Evolutionary conservation across 1,284 basidiomycete species (phyloP), one percentile per base, ranked within the genome.

Genomic region (Sporisorium graminicola): DNA sequence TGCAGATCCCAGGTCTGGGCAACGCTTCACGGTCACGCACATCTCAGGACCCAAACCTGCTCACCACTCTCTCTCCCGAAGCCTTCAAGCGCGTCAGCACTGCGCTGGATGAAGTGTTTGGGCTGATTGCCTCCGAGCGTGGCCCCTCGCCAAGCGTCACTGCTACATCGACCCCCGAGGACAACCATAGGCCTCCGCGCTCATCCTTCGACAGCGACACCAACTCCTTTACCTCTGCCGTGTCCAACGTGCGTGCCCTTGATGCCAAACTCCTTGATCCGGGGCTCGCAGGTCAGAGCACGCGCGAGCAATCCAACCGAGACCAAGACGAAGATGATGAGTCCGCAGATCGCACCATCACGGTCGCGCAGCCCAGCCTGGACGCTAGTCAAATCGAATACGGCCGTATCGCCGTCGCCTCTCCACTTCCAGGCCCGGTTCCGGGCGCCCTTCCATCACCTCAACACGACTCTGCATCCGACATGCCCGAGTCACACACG

Each of bases 81-180:
- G 78, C 80, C 13, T 82, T 82, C 71, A 72, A 77, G 33, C 71
- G 81, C 49, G 79, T 83, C 66, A 82, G 80, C 60, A 82, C 78
- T 2, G 81, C 81, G 0, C 68, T 83, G 9, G 77, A 81, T 26
- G 81, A 83, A 51, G 79, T 83, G 6, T 82, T 77, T 40, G 77
- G 67, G 16, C 63, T 78, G 35, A 75, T 82, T n/a, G 65, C 78
- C 22, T 58, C 58, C 13, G 65, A 76, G 42, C 60, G 58, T 26
- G 56, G 46, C 27, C 40, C 58, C 3, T 61, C 68, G 16, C 49
- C 62, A 3, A 55, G 18, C 9, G 20, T 26, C 9, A 33, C 18
- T 44, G 27, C 50, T 13, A 26, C 16, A 13, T 58, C 62, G 6
- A 31, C 27, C 5, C 27, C 31, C 16, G 56, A 31, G 1, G 51